Evolutionary conservation across 2,329 filamentous ascomycete genomes (phyloP).

Genomic region (Cordyceps javanica): DNA sequence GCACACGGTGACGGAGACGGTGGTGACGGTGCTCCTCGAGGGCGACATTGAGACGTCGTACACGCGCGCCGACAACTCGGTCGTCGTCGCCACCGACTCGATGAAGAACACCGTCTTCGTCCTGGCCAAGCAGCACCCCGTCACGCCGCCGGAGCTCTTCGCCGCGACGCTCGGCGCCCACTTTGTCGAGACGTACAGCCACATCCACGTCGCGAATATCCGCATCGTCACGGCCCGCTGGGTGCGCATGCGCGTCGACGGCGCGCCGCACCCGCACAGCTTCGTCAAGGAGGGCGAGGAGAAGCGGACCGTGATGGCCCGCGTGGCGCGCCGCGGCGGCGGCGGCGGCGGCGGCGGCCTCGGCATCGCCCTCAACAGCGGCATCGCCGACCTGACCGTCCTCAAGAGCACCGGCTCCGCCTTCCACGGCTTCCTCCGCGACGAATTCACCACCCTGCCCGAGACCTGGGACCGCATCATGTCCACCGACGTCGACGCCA

Average conservation of each 20-base stretch:
- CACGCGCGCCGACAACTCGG: conserved; percentile 88
- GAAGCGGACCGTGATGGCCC: conserved; percentile 74
- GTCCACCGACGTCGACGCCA: conserved; percentile 83
- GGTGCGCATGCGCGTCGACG: conserved; percentile 82
- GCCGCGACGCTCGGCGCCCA: conserved; percentile 78
- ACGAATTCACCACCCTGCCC: conserved; percentile 85
- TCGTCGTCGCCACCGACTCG: conserved; percentile 92
- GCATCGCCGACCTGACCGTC: conserved; percentile 76
- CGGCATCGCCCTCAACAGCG: conserved; percentile 70
- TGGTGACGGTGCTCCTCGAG: conserved; percentile 85
- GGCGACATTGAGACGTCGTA: conserved; percentile 88
- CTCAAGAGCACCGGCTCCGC: conserved; percentile 95
- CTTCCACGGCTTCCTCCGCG: conserved; percentile 89
- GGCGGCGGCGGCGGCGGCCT: too few species aligned
- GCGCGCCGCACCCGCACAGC: conserved; percentile 87
- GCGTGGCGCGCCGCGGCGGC: conserved; percentile 57
- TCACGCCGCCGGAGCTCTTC: conserved; percentile 89
- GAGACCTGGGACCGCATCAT: conserved; percentile 95
- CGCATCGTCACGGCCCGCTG: conserved; percentile 81
- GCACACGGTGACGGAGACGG: conserved; percentile 91
- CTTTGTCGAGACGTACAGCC: conserved; percentile 80
- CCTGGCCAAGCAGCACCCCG: conserved; percentile 85
- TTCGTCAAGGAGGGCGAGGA: conserved; percentile 89
- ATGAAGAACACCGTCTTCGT: conserved; percentile 98
- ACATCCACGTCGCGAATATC: conserved; percentile 82